Evolutionary conservation across 2,329 filamentous ascomycete species (phyloP).

Genomic region (Pyrenophora teres): DNA sequence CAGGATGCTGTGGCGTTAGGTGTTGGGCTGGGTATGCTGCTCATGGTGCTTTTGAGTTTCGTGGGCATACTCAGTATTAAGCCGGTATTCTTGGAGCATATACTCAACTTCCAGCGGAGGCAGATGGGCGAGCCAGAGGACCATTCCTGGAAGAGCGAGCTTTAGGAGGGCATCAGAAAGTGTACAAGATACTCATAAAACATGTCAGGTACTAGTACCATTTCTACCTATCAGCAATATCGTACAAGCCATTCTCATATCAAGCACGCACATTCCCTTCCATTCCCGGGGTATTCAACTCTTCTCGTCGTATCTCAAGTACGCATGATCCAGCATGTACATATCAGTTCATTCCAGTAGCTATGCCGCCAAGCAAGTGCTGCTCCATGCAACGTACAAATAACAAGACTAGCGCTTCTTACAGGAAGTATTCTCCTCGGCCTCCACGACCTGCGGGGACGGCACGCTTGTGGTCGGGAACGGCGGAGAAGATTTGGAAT

Average conservation of each 20-base stretch:
- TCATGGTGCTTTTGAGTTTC: conserved; percentile 28
- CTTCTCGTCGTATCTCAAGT: conserved; percentile 16
- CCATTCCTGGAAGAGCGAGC: conserved; percentile 16
- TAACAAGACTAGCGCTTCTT: conserved; percentile 8
- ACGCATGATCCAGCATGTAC: conserved; percentile 15
- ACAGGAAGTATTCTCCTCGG: conserved; percentile 59
- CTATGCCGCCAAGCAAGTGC: too few species aligned
- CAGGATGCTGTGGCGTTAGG: conserved; percentile 29
- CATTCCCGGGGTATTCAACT: conserved; percentile 27
- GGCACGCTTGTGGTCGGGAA: conserved; percentile 82
- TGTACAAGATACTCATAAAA: too few species aligned
- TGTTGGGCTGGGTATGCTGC: conserved; percentile 22
- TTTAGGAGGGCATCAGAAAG: not conserved
- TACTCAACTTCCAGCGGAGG: conserved; percentile 30
- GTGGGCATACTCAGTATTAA: conserved; percentile 24
- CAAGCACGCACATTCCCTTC: not conserved
- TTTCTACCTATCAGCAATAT: not conserved
- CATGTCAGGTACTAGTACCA: too few species aligned
- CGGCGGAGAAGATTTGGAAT: conserved; percentile 90
- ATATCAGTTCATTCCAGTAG: not conserved
- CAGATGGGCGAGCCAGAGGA: conserved; percentile 27
- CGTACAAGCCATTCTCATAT: not conserved
- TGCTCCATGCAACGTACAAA: not conserved
- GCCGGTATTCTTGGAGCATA: conserved; percentile 24
- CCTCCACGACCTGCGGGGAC: conserved; percentile 68